Evolutionary conservation across 805 yeast genomes (phyloP).

Genomic region (Ogataea haglerorum): DNA sequence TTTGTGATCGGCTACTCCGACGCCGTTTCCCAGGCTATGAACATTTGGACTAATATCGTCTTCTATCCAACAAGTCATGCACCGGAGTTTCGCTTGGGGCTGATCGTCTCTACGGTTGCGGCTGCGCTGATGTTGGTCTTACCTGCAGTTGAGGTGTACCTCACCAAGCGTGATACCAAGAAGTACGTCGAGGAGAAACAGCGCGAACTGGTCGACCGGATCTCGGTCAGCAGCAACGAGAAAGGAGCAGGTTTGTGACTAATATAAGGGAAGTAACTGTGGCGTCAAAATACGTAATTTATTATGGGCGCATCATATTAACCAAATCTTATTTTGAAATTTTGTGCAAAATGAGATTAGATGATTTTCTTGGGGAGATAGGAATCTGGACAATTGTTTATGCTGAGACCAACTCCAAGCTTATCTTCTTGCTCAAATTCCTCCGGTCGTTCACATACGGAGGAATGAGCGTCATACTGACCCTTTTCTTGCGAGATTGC

Average conservation of each 20-base stretch:
- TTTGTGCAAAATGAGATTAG: neutral
- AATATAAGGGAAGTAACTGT: neutral
- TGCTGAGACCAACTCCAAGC: constrained; percentile 34
- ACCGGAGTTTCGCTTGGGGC: constrained; percentile 39
- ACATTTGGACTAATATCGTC: constrained; percentile 44
- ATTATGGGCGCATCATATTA: no score
- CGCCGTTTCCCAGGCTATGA: constrained; percentile 41
- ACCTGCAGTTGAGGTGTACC: constrained; percentile 30
- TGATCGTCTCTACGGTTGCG: constrained; percentile 34
- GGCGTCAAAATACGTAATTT: no score
- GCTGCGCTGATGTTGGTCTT: constrained; percentile 36
- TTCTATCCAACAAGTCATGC: constrained; percentile 41
- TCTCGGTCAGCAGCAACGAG: constrained; percentile 1
- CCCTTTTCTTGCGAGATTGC: constrained; percentile 40
- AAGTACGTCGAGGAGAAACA: constrained; percentile 17
- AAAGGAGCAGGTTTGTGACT: neutral
- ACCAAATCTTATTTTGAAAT: neutral
- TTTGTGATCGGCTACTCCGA: constrained; percentile 45
- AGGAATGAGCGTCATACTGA: constrained; percentile 39
- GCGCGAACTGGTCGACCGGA: constrained; percentile 1
- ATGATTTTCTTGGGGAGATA: constrained; percentile 27
- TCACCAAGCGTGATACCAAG: constrained; percentile 28
- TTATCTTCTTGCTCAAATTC: constrained; percentile 34
- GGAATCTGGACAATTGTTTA: constrained; percentile 33
- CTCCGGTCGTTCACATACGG: constrained; percentile 38